These are phyloP conservation scores for Orbilia blumenaviensis DNA, from an alignment of 2,329 filamentous ascomycete genomes.

Conservation along the genomic window DNA sequence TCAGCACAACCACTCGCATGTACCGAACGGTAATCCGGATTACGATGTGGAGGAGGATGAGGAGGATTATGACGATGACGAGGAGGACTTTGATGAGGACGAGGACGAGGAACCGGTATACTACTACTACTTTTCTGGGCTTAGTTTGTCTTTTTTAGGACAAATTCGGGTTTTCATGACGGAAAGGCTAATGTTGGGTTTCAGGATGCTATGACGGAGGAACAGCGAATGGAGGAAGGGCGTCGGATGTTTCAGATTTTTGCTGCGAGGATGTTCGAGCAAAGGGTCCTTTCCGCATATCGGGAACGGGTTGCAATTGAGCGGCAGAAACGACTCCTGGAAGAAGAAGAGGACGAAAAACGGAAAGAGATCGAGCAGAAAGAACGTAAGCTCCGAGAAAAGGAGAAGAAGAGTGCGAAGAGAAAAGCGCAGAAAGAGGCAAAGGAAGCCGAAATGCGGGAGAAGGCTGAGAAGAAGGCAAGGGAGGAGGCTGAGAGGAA, in stretches of 20 bases:
- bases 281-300: conserved; percentile 95
- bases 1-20: conserved; percentile 74
- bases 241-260: conserved; percentile 99
- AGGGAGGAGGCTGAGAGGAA: conserved; percentile 82
- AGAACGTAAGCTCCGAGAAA: conserved; percentile 91
- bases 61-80: conserved; percentile 71
- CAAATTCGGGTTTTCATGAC: conserved; percentile 37
- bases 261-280: conserved; percentile 98
- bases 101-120: conserved; percentile 69
- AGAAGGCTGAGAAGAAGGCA: conserved; percentile 85
- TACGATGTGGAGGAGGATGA: conserved; percentile 76
- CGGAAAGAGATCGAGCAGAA: conserved; percentile 79
- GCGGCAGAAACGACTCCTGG: conserved; percentile 86
- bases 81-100: conserved; percentile 65
- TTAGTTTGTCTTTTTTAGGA: conserved; percentile 13
- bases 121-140: conserved; percentile 25
- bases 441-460: conserved; percentile 88
- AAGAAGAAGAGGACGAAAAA: conserved; percentile 88
- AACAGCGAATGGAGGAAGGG: conserved; percentile 98
- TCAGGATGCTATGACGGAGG: conserved; percentile 95
- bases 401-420: conserved; percentile 94
- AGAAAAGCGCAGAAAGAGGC: conserved; percentile 86
- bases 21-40: conserved; percentile 76
- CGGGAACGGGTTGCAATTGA: conserved; percentile 95
- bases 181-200: conserved; percentile 52